Percentiles rank a stretch among this genome's conserved stretches.
phyloP scores from a whole-genome alignment of 257 asterid genomes.

The Jaltomata sinuosa region DNA sequence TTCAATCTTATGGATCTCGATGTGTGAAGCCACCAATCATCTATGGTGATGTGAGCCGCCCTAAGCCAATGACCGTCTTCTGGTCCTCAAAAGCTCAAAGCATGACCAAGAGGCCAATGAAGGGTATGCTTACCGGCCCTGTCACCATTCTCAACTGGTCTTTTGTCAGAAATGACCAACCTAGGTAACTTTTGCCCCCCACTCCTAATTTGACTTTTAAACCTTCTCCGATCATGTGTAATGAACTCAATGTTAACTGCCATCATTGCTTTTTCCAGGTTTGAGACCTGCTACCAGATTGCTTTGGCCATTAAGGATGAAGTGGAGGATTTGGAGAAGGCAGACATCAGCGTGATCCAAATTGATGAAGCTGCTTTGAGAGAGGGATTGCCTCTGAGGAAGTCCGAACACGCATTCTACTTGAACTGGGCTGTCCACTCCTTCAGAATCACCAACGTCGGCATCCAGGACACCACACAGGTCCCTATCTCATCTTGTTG shows the following conservation, averaged over 20 bases:
- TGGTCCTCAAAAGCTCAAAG: slow-evolving; percentile 97
- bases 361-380: slow-evolving; percentile 97
- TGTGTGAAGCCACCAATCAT: slow-evolving; percentile 99
- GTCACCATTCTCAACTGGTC: slow-evolving; percentile 99
- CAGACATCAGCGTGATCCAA: slow-evolving; percentile 77
- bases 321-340: slow-evolving; percentile 98
- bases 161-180: slow-evolving; percentile 92
- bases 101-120: slow-evolving; percentile 99
- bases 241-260: background rate
- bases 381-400: slow-evolving; percentile 95
- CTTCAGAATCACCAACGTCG: slow-evolving; percentile 82
- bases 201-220: background rate
- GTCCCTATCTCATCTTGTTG: slow-evolving; percentile 21
- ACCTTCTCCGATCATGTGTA: background rate
- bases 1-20: slow-evolving; percentile 95
- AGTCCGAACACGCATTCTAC: slow-evolving; percentile 84
- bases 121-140: slow-evolving; percentile 99
- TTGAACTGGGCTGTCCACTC: slow-evolving; percentile 99
- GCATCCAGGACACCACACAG: slow-evolving; percentile 91
- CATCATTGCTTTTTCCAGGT: slow-evolving; percentile 29
- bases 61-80: slow-evolving; percentile 93
- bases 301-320: slow-evolving; percentile 96
- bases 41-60: slow-evolving; percentile 98
- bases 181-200: slow-evolving; percentile 37
- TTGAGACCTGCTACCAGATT: slow-evolving; percentile 87